Conservation (phyloP, 345 rosid species). For the Salix udensis region DNA sequence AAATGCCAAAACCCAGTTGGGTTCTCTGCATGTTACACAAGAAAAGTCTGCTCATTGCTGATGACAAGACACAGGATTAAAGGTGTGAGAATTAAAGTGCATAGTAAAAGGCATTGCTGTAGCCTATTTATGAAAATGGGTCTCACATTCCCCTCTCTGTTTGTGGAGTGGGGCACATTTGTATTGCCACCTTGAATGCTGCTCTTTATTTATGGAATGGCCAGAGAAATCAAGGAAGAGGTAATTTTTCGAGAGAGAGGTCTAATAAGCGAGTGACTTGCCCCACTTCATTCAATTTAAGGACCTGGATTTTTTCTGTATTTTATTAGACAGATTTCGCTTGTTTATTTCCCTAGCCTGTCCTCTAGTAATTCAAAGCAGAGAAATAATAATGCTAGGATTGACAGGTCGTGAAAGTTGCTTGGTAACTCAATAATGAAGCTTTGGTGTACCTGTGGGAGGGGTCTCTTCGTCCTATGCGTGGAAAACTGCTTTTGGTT, state of each 20-base stretch:
- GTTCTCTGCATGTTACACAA: conserved; percentile 10
- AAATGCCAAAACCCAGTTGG: conserved; percentile 33
- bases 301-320: conserved; percentile 13
- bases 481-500: conserved; percentile 12
- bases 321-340: conserved; percentile 23
- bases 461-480: conserved; percentile 12
- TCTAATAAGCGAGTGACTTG: conserved; percentile 5
- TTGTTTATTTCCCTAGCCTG: conserved; percentile 45
- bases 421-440: conserved; percentile 40
- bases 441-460: conserved; percentile 25
- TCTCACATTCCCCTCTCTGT: conserved; percentile 23
- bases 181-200: conserved; percentile 36
- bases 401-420: conserved; percentile 45
- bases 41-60: conserved; percentile 29
- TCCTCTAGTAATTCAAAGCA: conserved; percentile 43
- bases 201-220: conserved; percentile 39
- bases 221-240: conserved; percentile 21
- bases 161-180: conserved; percentile 30
- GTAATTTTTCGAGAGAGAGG: conserved; percentile 17
- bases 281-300: conserved; percentile 11
- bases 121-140: conserved; percentile 21
- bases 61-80: conserved; percentile 33
- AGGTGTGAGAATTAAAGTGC: conserved; percentile 29
- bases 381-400: conserved; percentile 40
- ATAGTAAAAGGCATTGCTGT: conserved; percentile 29